phyloP scores from a whole-genome alignment of 257 asterid species.

The Cordia subcordata region DNA sequence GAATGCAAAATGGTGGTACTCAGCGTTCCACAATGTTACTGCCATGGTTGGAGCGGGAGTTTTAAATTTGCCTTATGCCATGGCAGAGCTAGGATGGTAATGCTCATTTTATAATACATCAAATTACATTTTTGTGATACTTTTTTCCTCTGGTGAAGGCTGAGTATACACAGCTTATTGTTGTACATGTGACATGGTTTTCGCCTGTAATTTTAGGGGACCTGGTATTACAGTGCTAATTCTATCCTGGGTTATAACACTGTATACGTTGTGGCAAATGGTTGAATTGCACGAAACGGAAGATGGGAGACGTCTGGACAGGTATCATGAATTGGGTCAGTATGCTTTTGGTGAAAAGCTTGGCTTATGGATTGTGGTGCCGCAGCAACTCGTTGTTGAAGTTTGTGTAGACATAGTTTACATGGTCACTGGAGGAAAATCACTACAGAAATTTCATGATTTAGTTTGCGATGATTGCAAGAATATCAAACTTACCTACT shows the following conservation, averaged over 20 bases:
- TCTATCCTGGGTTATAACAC: constrained; percentile 72
- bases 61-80: constrained; percentile 81
- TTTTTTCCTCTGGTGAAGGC: too few relatives aligned
- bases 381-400: constrained; percentile 79
- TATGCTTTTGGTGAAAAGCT: constrained; percentile 89
- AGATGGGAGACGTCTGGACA: constrained; percentile 84
- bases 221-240: constrained; percentile 81
- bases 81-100: constrained; percentile 78
- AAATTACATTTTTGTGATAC: too few relatives aligned
- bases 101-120: too few relatives aligned
- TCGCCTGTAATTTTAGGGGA: constrained; percentile 46
- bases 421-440: constrained; percentile 89
- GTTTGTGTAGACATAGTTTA: constrained; percentile 85
- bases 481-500: constrained; percentile 54
- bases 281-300: constrained; percentile 98
- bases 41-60: constrained; percentile 97
- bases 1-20: constrained; percentile 95
- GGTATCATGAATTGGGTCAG: constrained; percentile 90
- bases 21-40: constrained; percentile 86
- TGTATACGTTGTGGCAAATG: constrained; percentile 94
- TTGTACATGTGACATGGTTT: too few relatives aligned
- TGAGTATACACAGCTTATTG: too few relatives aligned
- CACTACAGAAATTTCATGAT: constrained; percentile 67
- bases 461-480: constrained; percentile 48
- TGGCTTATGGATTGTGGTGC: constrained; percentile 84